Evolutionary conservation across 768 basidiomycete genomes (phyloP).

Genomic region (Gloeopeniophorella convolvens): DNA sequence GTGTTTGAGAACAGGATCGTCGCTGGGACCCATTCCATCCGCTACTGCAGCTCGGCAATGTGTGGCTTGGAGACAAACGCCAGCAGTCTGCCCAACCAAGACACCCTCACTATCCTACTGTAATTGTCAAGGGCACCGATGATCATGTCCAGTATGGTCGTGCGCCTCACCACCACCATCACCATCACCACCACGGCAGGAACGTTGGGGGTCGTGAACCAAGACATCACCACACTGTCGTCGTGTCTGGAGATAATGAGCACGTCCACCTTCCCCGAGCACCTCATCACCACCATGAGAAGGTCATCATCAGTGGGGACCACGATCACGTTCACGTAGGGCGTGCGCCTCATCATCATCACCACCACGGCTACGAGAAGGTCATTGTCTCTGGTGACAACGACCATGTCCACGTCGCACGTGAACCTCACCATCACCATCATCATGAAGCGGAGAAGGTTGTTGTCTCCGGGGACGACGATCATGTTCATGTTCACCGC

Average conservation of each 20-base stretch:
- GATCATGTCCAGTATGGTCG: neutral
- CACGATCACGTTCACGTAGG: neutral
- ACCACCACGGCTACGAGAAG: constrained; percentile 1
- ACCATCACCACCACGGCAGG: constrained; percentile 11
- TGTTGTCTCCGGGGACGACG: constrained; percentile 21
- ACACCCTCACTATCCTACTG: neutral
- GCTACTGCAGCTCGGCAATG: constrained; percentile 15
- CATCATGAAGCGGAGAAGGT: constrained; percentile 22
- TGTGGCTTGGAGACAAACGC: constrained; percentile 20
- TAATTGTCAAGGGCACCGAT: neutral
- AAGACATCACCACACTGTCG: neutral
- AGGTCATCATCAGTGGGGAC: neutral
- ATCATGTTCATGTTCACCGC: constrained; percentile 21
- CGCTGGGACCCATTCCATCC: constrained; percentile 20
- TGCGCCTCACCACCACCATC: constrained; percentile 1
- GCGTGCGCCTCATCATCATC: neutral
- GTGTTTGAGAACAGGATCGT: constrained; percentile 10
- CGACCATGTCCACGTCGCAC: constrained; percentile 13
- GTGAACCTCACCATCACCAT: neutral
- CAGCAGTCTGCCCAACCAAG: neutral
- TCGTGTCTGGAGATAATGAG: neutral
- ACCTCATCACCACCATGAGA: constrained; percentile 6
- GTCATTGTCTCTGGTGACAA: constrained; percentile 13
- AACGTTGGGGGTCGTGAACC: neutral
- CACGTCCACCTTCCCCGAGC: neutral